These are phyloP conservation scores for Colletotrichum melonis DNA, from an alignment of 2,329 filamentous ascomycete genomes.

Conservation along the genomic window DNA sequence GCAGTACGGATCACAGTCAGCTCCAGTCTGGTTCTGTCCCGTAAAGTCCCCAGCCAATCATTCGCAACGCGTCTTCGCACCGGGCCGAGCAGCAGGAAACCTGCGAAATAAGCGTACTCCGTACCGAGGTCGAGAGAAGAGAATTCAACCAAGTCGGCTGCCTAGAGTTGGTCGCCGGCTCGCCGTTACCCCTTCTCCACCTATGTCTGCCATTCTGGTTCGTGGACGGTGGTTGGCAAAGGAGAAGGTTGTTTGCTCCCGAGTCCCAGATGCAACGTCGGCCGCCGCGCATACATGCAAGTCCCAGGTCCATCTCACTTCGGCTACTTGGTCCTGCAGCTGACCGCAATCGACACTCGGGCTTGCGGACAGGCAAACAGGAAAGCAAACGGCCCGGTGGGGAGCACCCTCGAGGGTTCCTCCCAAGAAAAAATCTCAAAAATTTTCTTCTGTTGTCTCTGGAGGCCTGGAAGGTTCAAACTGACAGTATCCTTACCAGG, in stretches of 20 bases:
- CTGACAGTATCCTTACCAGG: constrained; percentile 14
- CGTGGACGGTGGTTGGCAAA: background rate
- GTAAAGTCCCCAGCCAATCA: background rate
- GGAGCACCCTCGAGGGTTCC: background rate
- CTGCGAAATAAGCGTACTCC: background rate
- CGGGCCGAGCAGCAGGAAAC: background rate
- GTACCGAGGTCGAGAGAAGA: constrained; percentile 6
- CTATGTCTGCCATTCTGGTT: background rate
- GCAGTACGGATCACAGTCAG: background rate
- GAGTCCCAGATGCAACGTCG: constrained; percentile 15
- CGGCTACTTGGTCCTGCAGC: constrained; percentile 7
- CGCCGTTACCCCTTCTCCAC: background rate
- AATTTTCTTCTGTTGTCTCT: background rate
- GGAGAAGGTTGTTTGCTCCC: constrained; percentile 12
- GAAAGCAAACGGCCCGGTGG: background rate
- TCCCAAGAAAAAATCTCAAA: background rate
- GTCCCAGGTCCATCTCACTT: background rate
- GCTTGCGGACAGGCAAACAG: background rate
- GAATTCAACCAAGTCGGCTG: background rate
- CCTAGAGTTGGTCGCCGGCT: background rate
- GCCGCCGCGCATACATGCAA: constrained; percentile 6
- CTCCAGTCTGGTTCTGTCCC: background rate
- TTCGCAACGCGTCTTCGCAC: background rate
- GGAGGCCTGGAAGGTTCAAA: background rate
- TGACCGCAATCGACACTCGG: background rate